A percentile compares a stretch with the other conserved stretches of the same genome.
Conservation (phyloP, 2,329 filamentous ascomycete species). For the Cordyceps pruinosa region DNA sequence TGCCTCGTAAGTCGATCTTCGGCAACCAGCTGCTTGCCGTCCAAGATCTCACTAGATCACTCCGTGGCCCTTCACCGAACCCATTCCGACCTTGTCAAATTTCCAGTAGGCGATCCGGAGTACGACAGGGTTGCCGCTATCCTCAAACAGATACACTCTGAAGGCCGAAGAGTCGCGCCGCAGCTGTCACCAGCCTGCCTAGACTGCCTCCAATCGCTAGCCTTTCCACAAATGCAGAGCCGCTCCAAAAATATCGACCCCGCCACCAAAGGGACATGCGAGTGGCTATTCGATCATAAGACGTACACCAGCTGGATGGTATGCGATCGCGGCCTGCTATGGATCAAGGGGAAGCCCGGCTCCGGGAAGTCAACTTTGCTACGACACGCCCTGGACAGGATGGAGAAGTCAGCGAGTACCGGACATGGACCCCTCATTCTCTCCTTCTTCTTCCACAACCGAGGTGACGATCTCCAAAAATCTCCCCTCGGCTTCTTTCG, state of each 20-base stretch:
- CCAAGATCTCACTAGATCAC: too few relatives aligned
- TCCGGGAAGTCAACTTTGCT: conserved; percentile 35
- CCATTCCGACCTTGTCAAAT: too few relatives aligned
- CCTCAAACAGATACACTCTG: too few relatives aligned
- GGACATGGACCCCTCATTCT: conserved; percentile 17
- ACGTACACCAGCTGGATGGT: conserved; percentile 20
- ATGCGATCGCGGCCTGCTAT: conserved; percentile 21
- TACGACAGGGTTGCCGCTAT: too few relatives aligned
- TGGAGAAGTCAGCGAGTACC: background rate
- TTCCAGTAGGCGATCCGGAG: too few relatives aligned
- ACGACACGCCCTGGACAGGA: conserved; percentile 25
- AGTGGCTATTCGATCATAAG: conserved; percentile 25
- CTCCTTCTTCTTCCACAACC: conserved; percentile 32
- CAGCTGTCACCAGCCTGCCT: too few relatives aligned
- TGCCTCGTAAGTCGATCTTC: too few relatives aligned
- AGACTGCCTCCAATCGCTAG: conserved; percentile 19
- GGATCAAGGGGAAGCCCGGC: conserved; percentile 35
- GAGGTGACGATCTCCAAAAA: conserved; percentile 26
- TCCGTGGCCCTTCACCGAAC: too few relatives aligned
- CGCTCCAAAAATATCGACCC: conserved; percentile 20
- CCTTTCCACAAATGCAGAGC: conserved; percentile 23
- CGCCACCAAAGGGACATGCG: conserved; percentile 22
- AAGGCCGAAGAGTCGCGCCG: too few relatives aligned
- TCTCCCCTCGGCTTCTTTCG: conserved; percentile 27
- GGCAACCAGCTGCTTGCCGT: too few relatives aligned